Conservation (phyloP, 2,329 filamentous ascomycete genomes). For the Penicillium freii region DNA sequence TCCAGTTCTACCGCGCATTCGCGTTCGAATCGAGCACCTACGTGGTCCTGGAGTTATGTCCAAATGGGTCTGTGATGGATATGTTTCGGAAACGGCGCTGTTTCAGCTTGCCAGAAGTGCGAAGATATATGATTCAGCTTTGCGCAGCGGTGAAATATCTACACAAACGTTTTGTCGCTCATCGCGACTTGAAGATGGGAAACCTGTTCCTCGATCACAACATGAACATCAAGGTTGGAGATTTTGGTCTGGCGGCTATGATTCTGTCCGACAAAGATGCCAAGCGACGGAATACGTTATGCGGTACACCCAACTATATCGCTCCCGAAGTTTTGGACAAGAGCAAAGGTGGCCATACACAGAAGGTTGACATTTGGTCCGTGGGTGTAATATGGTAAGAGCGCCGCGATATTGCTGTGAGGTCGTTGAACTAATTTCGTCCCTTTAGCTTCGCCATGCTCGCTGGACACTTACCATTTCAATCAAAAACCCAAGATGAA, state of each 20-base stretch:
- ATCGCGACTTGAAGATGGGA: conserved; percentile 95
- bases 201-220: conserved; percentile 92
- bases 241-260: conserved; percentile 91
- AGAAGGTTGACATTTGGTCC: conserved; percentile 98
- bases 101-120: conserved; percentile 88
- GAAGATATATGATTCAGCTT: conserved; percentile 91
- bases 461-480: conserved; percentile 92
- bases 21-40: conserved; percentile 87
- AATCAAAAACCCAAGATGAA: conserved; percentile 63
- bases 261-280: conserved; percentile 88
- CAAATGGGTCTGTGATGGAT: conserved; percentile 95
- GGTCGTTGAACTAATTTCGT: conserved; percentile 22
- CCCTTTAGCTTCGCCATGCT: conserved; percentile 80
- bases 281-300: conserved; percentile 83
- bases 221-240: conserved; percentile 98
- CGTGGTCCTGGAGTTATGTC: conserved; percentile 88
- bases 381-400: conserved; percentile 90
- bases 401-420: not conserved
- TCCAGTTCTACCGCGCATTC: conserved; percentile 92
- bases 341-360: conserved; percentile 89
- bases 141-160: conserved; percentile 98
- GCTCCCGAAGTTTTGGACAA: conserved; percentile 95
- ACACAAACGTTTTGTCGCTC: conserved; percentile 92
- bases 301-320: conserved; percentile 97
- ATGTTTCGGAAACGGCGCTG: conserved; percentile 92